Evolutionary conservation across 2,329 filamentous ascomycete species (phyloP), one percentile per base, ranked within the genome.

Genomic region (Hymenoscyphus infarciens): DNA sequence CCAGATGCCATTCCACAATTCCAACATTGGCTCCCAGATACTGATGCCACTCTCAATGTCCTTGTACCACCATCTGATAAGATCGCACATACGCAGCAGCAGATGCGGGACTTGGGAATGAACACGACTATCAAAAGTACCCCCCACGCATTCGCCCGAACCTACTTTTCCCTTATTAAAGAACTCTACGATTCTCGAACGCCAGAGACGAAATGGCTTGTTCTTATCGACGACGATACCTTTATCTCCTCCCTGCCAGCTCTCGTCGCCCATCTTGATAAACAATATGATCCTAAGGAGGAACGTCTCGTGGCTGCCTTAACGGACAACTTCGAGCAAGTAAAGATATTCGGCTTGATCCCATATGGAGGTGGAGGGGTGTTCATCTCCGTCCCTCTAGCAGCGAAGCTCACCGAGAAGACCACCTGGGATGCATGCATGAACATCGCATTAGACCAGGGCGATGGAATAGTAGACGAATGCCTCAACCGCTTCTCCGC

Each of bases 191-290:
- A 70, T 5, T 22, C 63, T 3, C 61, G 67, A 1, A 67, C 66
- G 0, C 60, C 63, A 13, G 39, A 66, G 1, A 72, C 70, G 15
- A 60, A 69, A 62, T 73, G 69, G 69, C 57, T 73, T 8, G 68
- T 65, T 5, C 55, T 73, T 10, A 64, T 70, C 52, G 71, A 73
- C 53, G 71, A 73, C 59, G 70, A 73, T 57, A 73, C 71, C 22
- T 73, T 73, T 56, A 38, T 71, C 39, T 67, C 70, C 6, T 72
- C 70, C 3, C 59, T 73, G 1, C 64, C 66, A 2, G 62, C 63
- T 10, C 66, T 73, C 11, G 53, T 70, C 6, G 38, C 59, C 0
- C 68, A 70, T 35, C 59, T 73, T 27, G 61, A 64, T 10, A 61
- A 53, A 16, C 49, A 60, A 2, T 72, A 71, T 61, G 61, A 72